phyloP scores from a whole-genome alignment of 257 asterid species.

The Solanum sitiens region DNA sequence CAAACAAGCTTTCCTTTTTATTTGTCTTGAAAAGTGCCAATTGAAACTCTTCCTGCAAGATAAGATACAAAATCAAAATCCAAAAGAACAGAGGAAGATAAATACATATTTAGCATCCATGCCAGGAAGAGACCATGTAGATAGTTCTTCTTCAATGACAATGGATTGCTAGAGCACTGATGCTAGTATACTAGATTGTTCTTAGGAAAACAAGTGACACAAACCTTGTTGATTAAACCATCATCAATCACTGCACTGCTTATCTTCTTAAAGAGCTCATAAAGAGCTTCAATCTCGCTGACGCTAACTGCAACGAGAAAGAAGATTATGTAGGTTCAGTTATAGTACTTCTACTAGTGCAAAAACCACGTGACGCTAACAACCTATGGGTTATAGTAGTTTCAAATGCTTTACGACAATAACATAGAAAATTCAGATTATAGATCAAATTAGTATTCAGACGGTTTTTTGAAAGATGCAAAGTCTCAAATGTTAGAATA shows the following conservation, averaged over 20 bases:
- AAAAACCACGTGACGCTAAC: background rate
- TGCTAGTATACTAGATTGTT: background rate
- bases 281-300: conserved; percentile 96
- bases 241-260: conserved; percentile 99
- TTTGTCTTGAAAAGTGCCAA: conserved; percentile 93
- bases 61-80: background rate
- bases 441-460: background rate
- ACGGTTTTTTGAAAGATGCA: background rate
- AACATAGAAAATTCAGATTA: background rate
- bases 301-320: conserved; percentile 69
- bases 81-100: background rate
- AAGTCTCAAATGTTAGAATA: background rate
- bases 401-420: background rate
- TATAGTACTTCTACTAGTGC: background rate
- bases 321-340: background rate
- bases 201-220: background rate
- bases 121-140: background rate
- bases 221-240: conserved; percentile 93
- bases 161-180: background rate
- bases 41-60: conserved; percentile 92
- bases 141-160: background rate
- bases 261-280: conserved; percentile 92
- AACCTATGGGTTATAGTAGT: background rate
- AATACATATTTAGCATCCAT: background rate
- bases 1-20: conserved; percentile 93